A percentile compares a stretch with the other conserved stretches of the same genome.
phyloP scores from a whole-genome alignment of 305 asterid species.

The Caryopteris hybrid region DNA sequence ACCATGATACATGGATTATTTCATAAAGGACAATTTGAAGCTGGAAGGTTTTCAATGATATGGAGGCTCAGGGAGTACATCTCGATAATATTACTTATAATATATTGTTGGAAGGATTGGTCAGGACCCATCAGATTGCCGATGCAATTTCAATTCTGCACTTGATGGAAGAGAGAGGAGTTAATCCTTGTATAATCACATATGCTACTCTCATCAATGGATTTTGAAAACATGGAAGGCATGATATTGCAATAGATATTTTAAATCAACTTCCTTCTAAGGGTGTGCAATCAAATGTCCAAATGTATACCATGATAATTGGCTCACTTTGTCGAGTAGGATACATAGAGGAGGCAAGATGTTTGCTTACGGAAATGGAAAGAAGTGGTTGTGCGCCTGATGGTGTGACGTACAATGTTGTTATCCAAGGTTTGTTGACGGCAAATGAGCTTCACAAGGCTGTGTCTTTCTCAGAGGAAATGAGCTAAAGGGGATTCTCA shows the following conservation, averaged over 20 bases:
- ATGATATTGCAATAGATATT: neutral
- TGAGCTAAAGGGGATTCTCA: neutral
- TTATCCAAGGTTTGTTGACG: neutral
- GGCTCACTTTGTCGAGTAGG: constrained; percentile 13
- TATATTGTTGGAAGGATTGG: neutral
- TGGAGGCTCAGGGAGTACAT: neutral
- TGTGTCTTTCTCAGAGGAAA: neutral
- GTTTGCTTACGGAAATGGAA: constrained; percentile 11
- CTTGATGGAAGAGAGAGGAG: neutral
- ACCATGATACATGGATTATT: constrained; percentile 1
- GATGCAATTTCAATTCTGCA: neutral
- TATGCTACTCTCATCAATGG: neutral
- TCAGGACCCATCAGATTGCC: neutral
- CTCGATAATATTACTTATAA: neutral
- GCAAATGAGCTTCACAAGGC: neutral
- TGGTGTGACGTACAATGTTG: constrained; percentile 8
- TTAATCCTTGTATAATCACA: neutral
- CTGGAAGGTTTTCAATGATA: constrained; percentile 7
- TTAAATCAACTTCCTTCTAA: constrained; percentile 18
- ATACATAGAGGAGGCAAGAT: constrained; percentile 20
- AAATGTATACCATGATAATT: constrained; percentile 7
- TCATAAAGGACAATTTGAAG: neutral
- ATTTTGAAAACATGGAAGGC: constrained; percentile 1
- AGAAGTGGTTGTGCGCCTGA: constrained; percentile 9
- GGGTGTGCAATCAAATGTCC: constrained; percentile 18